Evolutionary conservation across 495 filamentous ascomycete genomes (phyloP).

Genomic region (Penicillium egyptiacum): DNA sequence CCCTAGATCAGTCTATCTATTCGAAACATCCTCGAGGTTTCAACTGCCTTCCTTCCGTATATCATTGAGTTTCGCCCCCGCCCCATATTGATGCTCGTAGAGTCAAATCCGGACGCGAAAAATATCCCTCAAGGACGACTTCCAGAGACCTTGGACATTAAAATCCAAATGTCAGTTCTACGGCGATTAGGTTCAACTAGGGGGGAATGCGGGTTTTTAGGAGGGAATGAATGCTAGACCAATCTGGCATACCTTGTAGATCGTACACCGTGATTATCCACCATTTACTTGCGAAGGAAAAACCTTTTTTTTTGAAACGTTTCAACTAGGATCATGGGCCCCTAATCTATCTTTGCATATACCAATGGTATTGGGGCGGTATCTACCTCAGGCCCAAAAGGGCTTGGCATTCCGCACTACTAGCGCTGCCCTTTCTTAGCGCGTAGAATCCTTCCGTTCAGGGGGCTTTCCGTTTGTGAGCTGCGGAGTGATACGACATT

Average conservation of each 20-base stretch:
- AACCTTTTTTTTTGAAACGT: neutral
- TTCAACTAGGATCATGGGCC: neutral
- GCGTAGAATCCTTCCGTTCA: neutral
- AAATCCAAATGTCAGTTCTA: neutral
- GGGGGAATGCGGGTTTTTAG: constrained; percentile 24
- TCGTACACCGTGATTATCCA: neutral
- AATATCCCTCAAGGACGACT: neutral
- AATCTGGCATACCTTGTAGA: constrained; percentile 17
- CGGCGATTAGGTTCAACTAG: neutral
- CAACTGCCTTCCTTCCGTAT: neutral
- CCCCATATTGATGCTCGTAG: neutral
- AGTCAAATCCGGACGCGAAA: neutral
- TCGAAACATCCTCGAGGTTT: neutral
- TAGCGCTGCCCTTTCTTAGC: constrained; percentile 1
- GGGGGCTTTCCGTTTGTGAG: neutral
- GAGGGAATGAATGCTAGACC: constrained; percentile 17
- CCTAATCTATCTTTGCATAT: neutral
- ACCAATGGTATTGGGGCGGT: neutral
- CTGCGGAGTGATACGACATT: neutral
- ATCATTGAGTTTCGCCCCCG: neutral
- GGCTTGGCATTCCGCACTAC: constrained; percentile 1
- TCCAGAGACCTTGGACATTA: neutral
- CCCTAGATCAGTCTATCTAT: constrained; percentile 24
- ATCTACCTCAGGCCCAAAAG: neutral
- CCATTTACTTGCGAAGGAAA: neutral